A percentile compares a stretch with the other conserved stretches of the same genome.
phyloP scores from a whole-genome alignment of 768 basidiomycete genomes.

The Phaeotremella fagi region DNA sequence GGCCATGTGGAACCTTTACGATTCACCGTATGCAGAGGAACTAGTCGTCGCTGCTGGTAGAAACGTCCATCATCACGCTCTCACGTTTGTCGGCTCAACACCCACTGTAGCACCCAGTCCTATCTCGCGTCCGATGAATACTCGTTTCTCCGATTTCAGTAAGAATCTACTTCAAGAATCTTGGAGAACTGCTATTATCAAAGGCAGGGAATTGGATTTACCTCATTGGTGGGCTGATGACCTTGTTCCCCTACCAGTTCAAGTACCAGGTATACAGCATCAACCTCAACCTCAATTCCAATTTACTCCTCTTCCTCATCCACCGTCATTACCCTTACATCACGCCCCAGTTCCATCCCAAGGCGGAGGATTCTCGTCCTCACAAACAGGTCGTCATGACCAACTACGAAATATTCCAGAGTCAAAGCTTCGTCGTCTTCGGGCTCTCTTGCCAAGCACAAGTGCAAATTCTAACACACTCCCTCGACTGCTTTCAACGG shows the following conservation, averaged over 20 bases:
- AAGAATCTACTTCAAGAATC: conserved; percentile 7
- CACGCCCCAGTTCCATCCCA: neutral
- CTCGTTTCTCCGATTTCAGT: too few relatives aligned
- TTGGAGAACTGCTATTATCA: conserved; percentile 28
- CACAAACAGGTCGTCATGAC: too few relatives aligned
- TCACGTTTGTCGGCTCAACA: neutral
- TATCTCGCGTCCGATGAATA: too few relatives aligned
- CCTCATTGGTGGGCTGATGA: conserved; percentile 27
- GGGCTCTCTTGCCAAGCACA: too few relatives aligned
- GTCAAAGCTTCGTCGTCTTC: too few relatives aligned
- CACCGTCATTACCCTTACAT: too few relatives aligned
- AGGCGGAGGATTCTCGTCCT: too few relatives aligned
- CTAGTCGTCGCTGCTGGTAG: conserved; percentile 16
- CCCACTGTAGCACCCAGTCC: too few relatives aligned
- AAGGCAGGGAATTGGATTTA: conserved; percentile 17
- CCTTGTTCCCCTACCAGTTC: neutral
- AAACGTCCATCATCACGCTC: neutral
- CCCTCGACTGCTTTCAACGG: too few relatives aligned
- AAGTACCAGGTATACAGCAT: neutral
- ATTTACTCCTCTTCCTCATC: neutral
- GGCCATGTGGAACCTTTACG: conserved; percentile 33
- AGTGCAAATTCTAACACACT: too few relatives aligned
- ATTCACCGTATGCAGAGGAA: conserved; percentile 26
- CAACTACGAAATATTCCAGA: too few relatives aligned
- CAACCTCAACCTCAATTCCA: neutral